Percentiles rank a stretch among this genome's conserved stretches.
Evolutionary conservation across 2,329 filamentous ascomycete species (phyloP).

Genomic region (Sclerotinia nivalis): DNA sequence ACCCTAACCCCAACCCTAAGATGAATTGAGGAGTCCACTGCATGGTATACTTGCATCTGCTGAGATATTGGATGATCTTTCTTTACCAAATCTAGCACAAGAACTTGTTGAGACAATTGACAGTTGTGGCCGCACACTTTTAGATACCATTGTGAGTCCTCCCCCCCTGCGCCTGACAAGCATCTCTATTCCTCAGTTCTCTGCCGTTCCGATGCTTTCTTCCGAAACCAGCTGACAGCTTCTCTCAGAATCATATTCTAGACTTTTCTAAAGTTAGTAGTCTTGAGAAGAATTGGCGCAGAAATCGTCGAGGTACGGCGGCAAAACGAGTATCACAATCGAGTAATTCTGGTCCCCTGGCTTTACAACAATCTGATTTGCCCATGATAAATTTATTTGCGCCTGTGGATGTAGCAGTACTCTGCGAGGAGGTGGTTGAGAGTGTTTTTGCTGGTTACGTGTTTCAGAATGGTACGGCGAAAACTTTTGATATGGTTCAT

Average conservation of each 20-base stretch:
- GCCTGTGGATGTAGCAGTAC: slow-evolving; percentile 39
- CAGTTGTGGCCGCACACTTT: slow-evolving; percentile 43
- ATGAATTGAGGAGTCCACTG: slow-evolving; percentile 43
- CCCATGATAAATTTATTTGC: slow-evolving; percentile 42
- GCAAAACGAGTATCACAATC: slow-evolving; percentile 19
- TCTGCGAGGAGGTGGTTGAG: slow-evolving; percentile 42
- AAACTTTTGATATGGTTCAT: slow-evolving; percentile 40
- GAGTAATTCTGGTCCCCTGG: slow-evolving; percentile 20
- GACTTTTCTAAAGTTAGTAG: slow-evolving; percentile 46
- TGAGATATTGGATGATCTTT: slow-evolving; percentile 51
- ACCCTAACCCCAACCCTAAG: neutral
- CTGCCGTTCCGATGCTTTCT: neutral
- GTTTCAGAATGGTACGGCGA: slow-evolving; percentile 40
- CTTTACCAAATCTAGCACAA: slow-evolving; percentile 37
- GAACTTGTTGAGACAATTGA: slow-evolving; percentile 43
- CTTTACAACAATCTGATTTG: slow-evolving; percentile 37
- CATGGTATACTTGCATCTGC: slow-evolving; percentile 58
- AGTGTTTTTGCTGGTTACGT: slow-evolving; percentile 42
- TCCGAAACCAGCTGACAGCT: neutral
- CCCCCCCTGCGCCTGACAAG: neutral
- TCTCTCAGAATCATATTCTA: slow-evolving; percentile 44
- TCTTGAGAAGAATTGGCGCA: slow-evolving; percentile 41
- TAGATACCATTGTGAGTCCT: slow-evolving; percentile 43
- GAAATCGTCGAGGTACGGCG: slow-evolving; percentile 28
- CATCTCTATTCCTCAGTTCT: neutral